Evolutionary conservation across 352 stramenopile genomes (phyloP).

Genomic region (Pythium pyrilobum): DNA sequence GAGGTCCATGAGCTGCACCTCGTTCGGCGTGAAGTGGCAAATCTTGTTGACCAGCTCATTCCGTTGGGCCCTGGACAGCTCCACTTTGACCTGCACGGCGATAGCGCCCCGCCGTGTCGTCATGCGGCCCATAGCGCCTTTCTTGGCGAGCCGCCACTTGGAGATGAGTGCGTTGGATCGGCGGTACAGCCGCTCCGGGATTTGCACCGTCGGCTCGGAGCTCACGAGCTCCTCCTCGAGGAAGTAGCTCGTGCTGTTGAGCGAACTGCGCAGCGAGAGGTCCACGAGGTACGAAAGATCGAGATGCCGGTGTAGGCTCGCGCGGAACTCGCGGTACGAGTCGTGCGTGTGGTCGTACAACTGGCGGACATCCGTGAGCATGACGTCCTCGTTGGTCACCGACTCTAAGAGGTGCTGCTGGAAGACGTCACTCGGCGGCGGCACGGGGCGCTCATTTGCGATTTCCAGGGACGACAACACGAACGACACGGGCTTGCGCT

Average conservation of each 20-base stretch:
- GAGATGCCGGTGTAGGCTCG: slow-evolving; percentile 47
- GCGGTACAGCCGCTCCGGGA: slow-evolving; percentile 24
- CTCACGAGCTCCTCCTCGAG: slow-evolving; percentile 35
- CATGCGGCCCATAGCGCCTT: slow-evolving; percentile 31
- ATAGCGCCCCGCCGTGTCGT: slow-evolving; percentile 39
- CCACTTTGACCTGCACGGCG: slow-evolving; percentile 38
- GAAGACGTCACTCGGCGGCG: slow-evolving; percentile 55
- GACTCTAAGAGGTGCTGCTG: slow-evolving; percentile 47
- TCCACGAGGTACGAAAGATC: slow-evolving; percentile 64
- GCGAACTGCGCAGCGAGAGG: slow-evolving; percentile 55
- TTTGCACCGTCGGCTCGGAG: slow-evolving; percentile 34
- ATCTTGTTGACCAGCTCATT: slow-evolving; percentile 43
- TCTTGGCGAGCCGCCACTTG: slow-evolving; percentile 44
- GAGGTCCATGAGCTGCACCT: slow-evolving; percentile 59
- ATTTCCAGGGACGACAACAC: slow-evolving; percentile 56
- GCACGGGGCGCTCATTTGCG: slow-evolving; percentile 36
- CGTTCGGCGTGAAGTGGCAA: slow-evolving; percentile 38
- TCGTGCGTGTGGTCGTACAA: slow-evolving; percentile 66
- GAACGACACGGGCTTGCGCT: slow-evolving; percentile 65
- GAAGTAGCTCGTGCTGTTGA: slow-evolving; percentile 61
- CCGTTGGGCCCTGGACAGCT: slow-evolving; percentile 30
- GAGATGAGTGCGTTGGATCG: slow-evolving; percentile 16
- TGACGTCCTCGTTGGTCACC: slow-evolving; percentile 39
- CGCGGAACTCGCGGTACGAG: slow-evolving; percentile 51
- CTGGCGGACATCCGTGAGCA: slow-evolving; percentile 59